Evolutionary conservation across 129 eudicot genomes (phyloP).

Genomic region (Saussurea involucrata): DNA sequence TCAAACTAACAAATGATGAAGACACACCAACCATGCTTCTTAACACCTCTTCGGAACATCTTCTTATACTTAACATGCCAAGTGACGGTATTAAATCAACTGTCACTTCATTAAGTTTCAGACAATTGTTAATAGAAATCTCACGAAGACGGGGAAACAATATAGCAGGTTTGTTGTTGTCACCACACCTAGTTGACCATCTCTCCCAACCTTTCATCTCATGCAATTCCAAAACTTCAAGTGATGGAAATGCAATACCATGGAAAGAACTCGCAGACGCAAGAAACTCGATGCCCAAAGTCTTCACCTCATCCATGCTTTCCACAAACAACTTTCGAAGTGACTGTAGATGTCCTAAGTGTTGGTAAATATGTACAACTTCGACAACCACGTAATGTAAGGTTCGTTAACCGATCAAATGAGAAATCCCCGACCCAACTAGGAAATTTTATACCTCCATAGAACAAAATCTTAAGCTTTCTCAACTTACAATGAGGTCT

Average conservation of each 20-base stretch:
- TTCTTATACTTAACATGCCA: no score
- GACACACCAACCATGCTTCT: no score
- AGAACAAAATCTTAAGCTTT: conserved; percentile 21
- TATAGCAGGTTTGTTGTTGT: no score
- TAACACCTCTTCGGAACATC: no score
- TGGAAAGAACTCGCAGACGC: neutral
- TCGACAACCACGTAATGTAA: conserved; percentile 25
- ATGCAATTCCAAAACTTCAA: conserved; percentile 31
- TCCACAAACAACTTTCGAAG: conserved; percentile 26
- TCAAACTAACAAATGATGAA: no score
- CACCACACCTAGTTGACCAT: conserved; percentile 21
- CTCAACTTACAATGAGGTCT: conserved; percentile 29
- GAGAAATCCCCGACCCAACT: conserved; percentile 40
- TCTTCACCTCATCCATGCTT: conserved; percentile 28
- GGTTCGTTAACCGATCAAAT: conserved; percentile 16
- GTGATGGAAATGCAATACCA: conserved; percentile 28
- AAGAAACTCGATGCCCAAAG: conserved; percentile 37
- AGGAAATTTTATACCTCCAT: conserved; percentile 33
- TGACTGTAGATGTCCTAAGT: conserved; percentile 40
- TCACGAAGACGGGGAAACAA: no score
- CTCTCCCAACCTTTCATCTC: conserved; percentile 37
- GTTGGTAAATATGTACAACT: conserved; percentile 37
- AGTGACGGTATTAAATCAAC: no score
- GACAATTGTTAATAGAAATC: no score
- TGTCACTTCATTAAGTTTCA: no score